These are phyloP conservation scores for Phytophthora melonis DNA, from an alignment of 352 stramenopile species.

Conservation along the genomic window DNA sequence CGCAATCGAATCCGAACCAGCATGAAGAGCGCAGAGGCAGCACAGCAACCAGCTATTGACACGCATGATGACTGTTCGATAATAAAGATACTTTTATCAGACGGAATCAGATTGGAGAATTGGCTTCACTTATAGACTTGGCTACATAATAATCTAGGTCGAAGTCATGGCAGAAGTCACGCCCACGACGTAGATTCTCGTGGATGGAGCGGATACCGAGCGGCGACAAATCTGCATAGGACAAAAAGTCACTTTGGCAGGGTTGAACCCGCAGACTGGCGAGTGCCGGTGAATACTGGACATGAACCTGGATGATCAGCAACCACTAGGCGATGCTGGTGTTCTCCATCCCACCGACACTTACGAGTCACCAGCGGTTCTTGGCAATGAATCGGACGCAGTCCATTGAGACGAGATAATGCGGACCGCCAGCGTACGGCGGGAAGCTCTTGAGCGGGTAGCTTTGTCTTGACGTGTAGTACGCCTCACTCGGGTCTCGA, in stretches of 20 bases:
- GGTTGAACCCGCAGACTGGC: neutral
- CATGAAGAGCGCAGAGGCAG: neutral
- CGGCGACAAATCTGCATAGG: constrained; percentile 16
- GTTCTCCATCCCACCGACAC: constrained; percentile 56
- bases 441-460: constrained; percentile 33
- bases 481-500: constrained; percentile 3
- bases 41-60: neutral
- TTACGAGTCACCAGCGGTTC: constrained; percentile 39
- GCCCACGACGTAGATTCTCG: constrained; percentile 6
- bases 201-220: constrained; percentile 17
- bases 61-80: constrained; percentile 1
- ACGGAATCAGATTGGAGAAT: neutral
- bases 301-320: constrained; percentile 56
- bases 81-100: constrained; percentile 8
- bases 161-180: constrained; percentile 13
- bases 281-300: constrained; percentile 13
- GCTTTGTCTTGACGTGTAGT: constrained; percentile 18
- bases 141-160: neutral
- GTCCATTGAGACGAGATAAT: constrained; percentile 59
- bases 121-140: neutral
- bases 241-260: constrained; percentile 12
- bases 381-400: constrained; percentile 50
- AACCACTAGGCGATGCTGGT: constrained; percentile 68
- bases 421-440: constrained; percentile 45
- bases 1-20: neutral